phyloP scores from a whole-genome alignment of 768 basidiomycete genomes.

The Trametes meyenii region DNA sequence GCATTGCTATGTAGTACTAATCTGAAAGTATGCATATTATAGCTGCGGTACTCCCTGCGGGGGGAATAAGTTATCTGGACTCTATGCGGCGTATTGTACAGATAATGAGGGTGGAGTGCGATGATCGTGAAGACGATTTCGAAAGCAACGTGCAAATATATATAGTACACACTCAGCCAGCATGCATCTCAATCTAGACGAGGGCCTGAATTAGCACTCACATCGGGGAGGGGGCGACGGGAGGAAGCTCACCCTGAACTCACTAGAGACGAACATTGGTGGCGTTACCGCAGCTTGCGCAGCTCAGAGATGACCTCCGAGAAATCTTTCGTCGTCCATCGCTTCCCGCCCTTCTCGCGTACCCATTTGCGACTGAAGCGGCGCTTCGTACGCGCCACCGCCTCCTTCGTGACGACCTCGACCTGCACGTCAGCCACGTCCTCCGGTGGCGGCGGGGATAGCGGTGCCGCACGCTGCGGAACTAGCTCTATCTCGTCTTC shows the following conservation, averaged over 20 bases:
- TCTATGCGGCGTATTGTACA: too few species aligned
- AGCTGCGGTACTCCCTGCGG: too few species aligned
- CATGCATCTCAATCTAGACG: too few species aligned
- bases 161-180: too few species aligned
- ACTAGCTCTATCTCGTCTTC: background rate
- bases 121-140: too few species aligned
- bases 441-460: background rate
- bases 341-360: slow-evolving; percentile 23
- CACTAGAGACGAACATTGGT: background rate
- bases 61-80: too few species aligned
- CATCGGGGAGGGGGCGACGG: background rate
- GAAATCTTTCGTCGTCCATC: slow-evolving; percentile 23
- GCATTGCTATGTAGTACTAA: too few species aligned
- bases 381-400: slow-evolving; percentile 8
- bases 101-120: too few species aligned
- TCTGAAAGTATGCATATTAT: too few species aligned
- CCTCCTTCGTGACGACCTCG: slow-evolving; percentile 6
- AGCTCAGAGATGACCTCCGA: slow-evolving; percentile 17
- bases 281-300: slow-evolving; percentile 15
- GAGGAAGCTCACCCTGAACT: background rate
- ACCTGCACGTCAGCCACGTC: slow-evolving; percentile 8
- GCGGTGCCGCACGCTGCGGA: background rate
- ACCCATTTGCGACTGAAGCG: slow-evolving; percentile 26
- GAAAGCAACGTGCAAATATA: too few species aligned
- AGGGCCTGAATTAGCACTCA: too few species aligned